Evolutionary conservation across 2,329 filamentous ascomycete genomes (phyloP).

Genomic region (Fusarium clavum): DNA sequence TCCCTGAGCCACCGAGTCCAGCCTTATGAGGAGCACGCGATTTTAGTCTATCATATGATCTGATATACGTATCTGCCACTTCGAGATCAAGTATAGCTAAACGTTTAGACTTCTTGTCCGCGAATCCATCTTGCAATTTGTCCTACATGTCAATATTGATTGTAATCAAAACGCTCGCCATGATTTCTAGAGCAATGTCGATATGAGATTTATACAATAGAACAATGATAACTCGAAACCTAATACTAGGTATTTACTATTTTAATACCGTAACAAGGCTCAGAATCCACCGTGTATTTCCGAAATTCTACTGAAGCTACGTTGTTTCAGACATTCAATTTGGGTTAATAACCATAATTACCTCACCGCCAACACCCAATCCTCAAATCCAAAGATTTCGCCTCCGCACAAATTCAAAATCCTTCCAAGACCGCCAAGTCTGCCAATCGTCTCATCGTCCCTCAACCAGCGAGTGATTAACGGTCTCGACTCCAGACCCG

Average conservation of each 20-base stretch:
- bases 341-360: background rate
- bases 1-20: background rate
- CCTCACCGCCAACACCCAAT: background rate
- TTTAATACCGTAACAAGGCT: background rate
- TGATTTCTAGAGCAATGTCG: no score
- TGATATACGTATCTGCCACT: background rate
- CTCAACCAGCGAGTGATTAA: background rate
- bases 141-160: no score
- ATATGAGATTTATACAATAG: no score
- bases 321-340: no score
- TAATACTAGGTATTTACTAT: background rate
- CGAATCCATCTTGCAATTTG: no score
- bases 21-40: background rate
- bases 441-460: background rate
- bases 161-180: no score
- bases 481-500: conserved; percentile 3
- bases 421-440: background rate
- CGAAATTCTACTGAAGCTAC: no score
- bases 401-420: background rate
- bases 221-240: no score
- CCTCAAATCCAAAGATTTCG: no score
- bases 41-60: background rate
- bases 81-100: no score
- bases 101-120: no score
- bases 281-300: no score